Percentiles rank a stretch among this genome's conserved stretches.
These are phyloP conservation scores for Marasmius oreades DNA, from an alignment of 1,284 basidiomycete species.

Conservation along the genomic window DNA sequence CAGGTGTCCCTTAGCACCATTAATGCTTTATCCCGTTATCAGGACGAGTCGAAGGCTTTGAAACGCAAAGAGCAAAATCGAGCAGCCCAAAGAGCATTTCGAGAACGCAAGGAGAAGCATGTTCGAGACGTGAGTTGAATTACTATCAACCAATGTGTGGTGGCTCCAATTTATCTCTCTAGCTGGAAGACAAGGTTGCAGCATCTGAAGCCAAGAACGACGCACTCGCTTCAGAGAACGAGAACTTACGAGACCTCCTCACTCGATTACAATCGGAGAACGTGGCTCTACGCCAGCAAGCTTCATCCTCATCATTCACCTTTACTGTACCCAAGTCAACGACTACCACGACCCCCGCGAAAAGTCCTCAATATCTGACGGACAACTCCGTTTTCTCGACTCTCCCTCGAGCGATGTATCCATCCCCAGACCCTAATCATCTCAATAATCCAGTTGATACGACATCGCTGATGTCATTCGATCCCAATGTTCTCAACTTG, in stretches of 20 bases:
- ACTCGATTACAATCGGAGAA: slow-evolving; percentile 78
- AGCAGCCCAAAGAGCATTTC: slow-evolving; percentile 81
- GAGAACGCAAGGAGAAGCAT: slow-evolving; percentile 85
- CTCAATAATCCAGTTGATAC: slow-evolving; percentile 53
- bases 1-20: not conserved
- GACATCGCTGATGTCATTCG: slow-evolving; percentile 61
- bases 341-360: slow-evolving; percentile 23
- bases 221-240: slow-evolving; percentile 63
- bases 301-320: slow-evolving; percentile 52
- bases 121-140: slow-evolving; percentile 72
- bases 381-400: slow-evolving; percentile 22
- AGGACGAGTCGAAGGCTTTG: slow-evolving; percentile 70
- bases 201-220: slow-evolving; percentile 76
- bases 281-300: slow-evolving; percentile 58
- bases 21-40: not conserved
- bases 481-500: slow-evolving; percentile 56
- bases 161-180: not conserved
- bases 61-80: slow-evolving; percentile 88
- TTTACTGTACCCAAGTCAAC: slow-evolving; percentile 60
- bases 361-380: slow-evolving; percentile 8
- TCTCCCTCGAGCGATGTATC: slow-evolving; percentile 15
- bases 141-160: not conserved
- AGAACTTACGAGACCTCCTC: slow-evolving; percentile 75
- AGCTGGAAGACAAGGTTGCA: slow-evolving; percentile 83
- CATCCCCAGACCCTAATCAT: slow-evolving; percentile 17